Base-by-base conservation (phyloP, 73 alveolate species). In the Stentor coeruleus region DNA sequence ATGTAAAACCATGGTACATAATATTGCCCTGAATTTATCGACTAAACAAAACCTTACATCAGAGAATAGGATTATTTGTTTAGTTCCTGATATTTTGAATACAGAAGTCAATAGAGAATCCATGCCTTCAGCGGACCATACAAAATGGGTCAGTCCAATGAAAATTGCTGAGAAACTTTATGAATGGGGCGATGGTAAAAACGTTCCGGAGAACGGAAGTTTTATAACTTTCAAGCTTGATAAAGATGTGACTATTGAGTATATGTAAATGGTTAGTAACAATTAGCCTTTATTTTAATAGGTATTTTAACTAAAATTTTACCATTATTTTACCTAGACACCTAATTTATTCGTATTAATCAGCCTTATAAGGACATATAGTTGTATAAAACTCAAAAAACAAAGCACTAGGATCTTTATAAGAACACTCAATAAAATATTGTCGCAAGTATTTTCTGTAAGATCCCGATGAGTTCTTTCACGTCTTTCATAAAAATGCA, bases 31-130 rank as follows among this genome's bases (percentile, higher is more conserved):
- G 36, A 66, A 66, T 33, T 28, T 66, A 40, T 20, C 79, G n/a
- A 31, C 37, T 20, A 20, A 40, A 2, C 26, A 66, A 1, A 33
- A 66, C n/a, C 2, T 66, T 20, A 20, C 79, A 2, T 15, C 42
- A 1, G 2, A 20, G 0, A 0, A 20, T 20, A 66, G 26, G 1
- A 40, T 66, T 0, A 66, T 31, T 20, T 20, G 40, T 20, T 28
- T 66, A 14, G n/a, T 66, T 37, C 79, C 79, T 0, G 79, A 66
- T 31, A 66, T 66, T 66, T 33, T 66, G 36, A 31, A 66, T 31
- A 66, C 79, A 28, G 37, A 31, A 2, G 79, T 33, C 11, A 66
- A 66, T 66, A 20, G 79, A 66, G 39, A 66, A 66, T 37, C 79
- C 14, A 66, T 66, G 79, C 79, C 79, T 20, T n/a, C n/a, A n/a